Conservation (phyloP, 192 early-diverging fungal genomes). For the Phycomyces nitens region DNA sequence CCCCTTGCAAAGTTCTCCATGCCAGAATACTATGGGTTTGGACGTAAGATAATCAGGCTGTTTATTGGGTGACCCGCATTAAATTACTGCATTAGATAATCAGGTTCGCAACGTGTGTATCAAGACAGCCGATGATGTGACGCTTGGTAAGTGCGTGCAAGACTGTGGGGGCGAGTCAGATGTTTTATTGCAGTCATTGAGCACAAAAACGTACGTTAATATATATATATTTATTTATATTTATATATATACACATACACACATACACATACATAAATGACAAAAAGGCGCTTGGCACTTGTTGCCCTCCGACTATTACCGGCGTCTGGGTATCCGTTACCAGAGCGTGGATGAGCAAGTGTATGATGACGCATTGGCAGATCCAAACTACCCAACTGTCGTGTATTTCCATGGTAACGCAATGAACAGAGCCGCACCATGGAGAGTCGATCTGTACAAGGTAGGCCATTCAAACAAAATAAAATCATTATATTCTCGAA, state of each 20-base stretch:
- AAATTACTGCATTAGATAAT: conserved; percentile 21
- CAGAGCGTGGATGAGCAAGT: neutral
- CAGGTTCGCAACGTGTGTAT: conserved; percentile 31
- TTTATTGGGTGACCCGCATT: neutral
- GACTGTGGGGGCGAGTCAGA: too few relatives aligned
- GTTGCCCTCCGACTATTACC: conserved; percentile 29
- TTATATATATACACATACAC: too few relatives aligned
- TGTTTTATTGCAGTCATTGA: too few relatives aligned
- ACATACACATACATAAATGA: neutral
- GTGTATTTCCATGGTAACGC: conserved; percentile 44
- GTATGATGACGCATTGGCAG: conserved; percentile 24
- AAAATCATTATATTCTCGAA: too few relatives aligned
- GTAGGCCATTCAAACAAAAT: too few relatives aligned
- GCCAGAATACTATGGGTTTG: conserved; percentile 37
- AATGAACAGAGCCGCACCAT: conserved; percentile 31
- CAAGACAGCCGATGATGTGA: conserved; percentile 25
- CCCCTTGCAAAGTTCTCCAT: conserved; percentile 25
- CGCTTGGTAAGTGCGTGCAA: conserved; percentile 28
- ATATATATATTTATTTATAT: too few relatives aligned
- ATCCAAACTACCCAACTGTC: conserved; percentile 30
- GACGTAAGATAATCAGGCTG: conserved; percentile 16
- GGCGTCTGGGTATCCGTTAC: conserved; percentile 14
- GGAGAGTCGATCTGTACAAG: conserved; percentile 35
- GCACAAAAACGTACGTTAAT: neutral
- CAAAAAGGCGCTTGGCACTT: conserved; percentile 36